Evolutionary conservation across 805 yeast genomes (phyloP), one percentile per base, ranked within the genome.

Genomic region (Tetrapisispora phaffii): DNA sequence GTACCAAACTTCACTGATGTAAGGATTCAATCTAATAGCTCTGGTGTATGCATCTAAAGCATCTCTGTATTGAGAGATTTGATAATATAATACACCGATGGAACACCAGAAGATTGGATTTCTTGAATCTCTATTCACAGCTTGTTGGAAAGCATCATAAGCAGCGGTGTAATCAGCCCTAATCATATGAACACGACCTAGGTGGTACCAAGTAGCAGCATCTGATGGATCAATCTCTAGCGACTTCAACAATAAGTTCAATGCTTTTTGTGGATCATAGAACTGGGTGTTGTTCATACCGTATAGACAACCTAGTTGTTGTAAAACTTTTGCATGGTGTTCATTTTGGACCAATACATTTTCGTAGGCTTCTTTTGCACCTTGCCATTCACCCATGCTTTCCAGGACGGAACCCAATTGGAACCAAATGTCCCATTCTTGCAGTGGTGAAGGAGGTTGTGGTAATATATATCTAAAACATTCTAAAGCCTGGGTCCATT

Each of bases 71-170:
- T 93, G 98, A 46, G 93, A 80, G 48, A 93, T 90, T 67, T 93
- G 97, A 66, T 90, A 93, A 68, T 93, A 93, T 47, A 93, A 73
- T 15, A 93, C 98, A 63, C 98, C 98, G 58, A 85, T 84, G 29
- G 89, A 82, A 56, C 94, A 85, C 98, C 98, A 93, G 71, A 93
- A 93, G 1, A 97, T 93, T 47, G 98, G 97, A 65, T 93, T 93
- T 63, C 97, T 77, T 33, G 95, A 83, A 65, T 93, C 97, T 51
- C 96, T 77, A 65, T 93, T 93, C 47, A 93, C 98, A 12, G 97
- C 97, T 63, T 89, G 97, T 69, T 93, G 98, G 76, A 90, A 93
- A 0, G 97, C 94, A 61, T 93, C 97, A 66, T 90, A 93, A 1
- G 98, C 97, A 41, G 93, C 88, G 48, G 93, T 83, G 69, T 88